Base-by-base conservation (phyloP, 495 filamentous ascomycete genomes). In the Hyaloscypha hepaticicola region DNA sequence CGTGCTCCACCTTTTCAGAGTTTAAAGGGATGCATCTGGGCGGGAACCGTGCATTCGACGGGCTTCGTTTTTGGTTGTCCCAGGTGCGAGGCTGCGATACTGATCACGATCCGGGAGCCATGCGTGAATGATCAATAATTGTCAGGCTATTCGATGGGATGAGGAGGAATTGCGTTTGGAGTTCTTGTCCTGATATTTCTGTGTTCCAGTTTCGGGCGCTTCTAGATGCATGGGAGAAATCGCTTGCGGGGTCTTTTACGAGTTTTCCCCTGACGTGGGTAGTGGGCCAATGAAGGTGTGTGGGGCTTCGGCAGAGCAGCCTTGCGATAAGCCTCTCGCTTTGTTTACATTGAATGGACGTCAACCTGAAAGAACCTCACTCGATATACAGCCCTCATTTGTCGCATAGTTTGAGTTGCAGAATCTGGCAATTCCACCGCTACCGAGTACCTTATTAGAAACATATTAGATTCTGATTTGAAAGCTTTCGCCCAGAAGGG, bases 1-100 rank as follows among this genome's bases (percentile, higher is more conserved):
- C 60, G 60, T 19, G 29, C 5, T 57, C 50, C 61, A 58, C 61
- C 29, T 41, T 63, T 41, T 55, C 61, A 63, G 27, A 51, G 61
- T 63, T 63, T 34, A 45, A 3, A 16, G 38, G 12, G 11, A 45
- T 16, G 38, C 38, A 45, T 45, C 11, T 19, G 3, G 9, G 6
- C 38, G 38, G 38, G 38, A 45, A 45, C 38, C 38, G 38, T 45
- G 38, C 38, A 45, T 45, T 45, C 38, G 38, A 45, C 11, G 19
- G 16, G 1, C 38, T 45, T 45, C 38, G 38, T 45, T 45, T 45
- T n/a, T n/a, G n/a, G n/a, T n/a, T 33, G 31, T 45, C 38, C 38
- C 11, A 45, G 38, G 38, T 45, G 38, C 38, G 38, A 9, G 38
- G 38, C 38, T 4, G 38, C 38, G 38, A 45, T 45, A 4, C 38